Evolutionary conservation across 2,329 filamentous ascomycete species (phyloP), one percentile per base, ranked within the genome.

Genomic region (Botryosphaeria dothidea): DNA sequence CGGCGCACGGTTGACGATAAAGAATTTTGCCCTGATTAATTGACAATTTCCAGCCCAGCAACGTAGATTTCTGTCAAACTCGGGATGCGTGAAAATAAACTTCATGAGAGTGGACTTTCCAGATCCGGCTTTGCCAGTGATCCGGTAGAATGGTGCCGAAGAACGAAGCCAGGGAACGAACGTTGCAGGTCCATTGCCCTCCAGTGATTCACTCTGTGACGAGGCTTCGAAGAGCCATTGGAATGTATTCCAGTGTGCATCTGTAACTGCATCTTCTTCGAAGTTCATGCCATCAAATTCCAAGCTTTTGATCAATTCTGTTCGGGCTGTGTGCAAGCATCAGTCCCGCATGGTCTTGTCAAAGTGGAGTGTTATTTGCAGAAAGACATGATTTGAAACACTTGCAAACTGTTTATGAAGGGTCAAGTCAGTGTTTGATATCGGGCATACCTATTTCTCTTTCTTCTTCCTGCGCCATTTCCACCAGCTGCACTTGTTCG

Each of bases 101-200:
- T 73, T 77, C 60, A 76, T 69, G 31, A 78, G 54, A 0, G 72
- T 77, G 8, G 67, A 72, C 49, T 78, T 78, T 1, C 75, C 75
- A 1, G 74, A 71, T 0, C 72, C 76, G 0, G 73, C 69, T 51
- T 77, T 77, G 0, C 75, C 75, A n/a, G 66, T 70, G 45, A 77
- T 70, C 69, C 74, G 78, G 64, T 74, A 77, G 86, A 68, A n/a
- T 17, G 67, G 66, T 11, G 5, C 17, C 15, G 60, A 0, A n/a
- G 21, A 9, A 64, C 21, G 64, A 54, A 66, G 15, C 38, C 34
- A 48, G n/a, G 19, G 52, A 19, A n/a, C 6, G 6, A 29, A 49
- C 4, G 23, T 9, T 4, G 23, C 21, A 5, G 46, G 4, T 4
- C 9, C n/a, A n/a, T n/a, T n/a, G n/a, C n/a, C n/a, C n/a, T n/a